phyloP scores from a whole-genome alignment of 179 eudicot species.

The Silene coronaria region DNA sequence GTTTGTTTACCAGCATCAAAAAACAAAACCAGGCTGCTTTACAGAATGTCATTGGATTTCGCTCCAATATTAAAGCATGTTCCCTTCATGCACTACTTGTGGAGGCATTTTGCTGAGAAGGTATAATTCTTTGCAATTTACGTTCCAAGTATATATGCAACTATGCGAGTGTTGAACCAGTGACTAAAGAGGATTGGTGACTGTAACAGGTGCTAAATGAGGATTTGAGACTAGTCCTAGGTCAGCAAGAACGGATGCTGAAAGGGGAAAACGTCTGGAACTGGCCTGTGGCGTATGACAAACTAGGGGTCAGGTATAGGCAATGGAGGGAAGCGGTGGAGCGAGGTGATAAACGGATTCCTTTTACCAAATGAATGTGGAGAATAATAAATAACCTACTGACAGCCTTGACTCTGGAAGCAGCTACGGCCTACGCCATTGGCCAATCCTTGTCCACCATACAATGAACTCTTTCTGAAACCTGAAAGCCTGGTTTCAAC shows the following conservation, averaged over 20 bases:
- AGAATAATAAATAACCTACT: conserved; percentile 3
- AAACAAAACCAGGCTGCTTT: conserved; percentile 72
- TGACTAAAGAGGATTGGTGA: neutral
- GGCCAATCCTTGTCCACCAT: neutral
- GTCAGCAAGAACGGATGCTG: conserved; percentile 89
- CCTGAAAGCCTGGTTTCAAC: neutral
- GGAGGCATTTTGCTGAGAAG: conserved; percentile 91
- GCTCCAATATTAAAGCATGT: conserved; percentile 75
- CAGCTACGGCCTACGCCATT: neutral
- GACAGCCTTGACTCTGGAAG: conserved; percentile 14
- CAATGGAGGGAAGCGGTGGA: conserved; percentile 86
- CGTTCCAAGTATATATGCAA: too few relatives aligned
- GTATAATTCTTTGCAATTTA: conserved; percentile 22
- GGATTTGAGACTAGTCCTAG: conserved; percentile 76
- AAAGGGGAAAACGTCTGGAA: conserved; percentile 90
- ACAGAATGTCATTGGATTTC: conserved; percentile 95
- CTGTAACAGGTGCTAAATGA: conserved; percentile 66
- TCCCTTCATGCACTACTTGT: conserved; percentile 73
- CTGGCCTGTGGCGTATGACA: conserved; percentile 79
- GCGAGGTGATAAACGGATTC: conserved; percentile 49
- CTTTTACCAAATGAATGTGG: conserved; percentile 33
- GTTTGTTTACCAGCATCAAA: conserved; percentile 85
- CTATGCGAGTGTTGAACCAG: neutral
- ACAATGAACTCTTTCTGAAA: neutral
- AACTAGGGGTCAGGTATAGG: conserved; percentile 87